Evolutionary conservation across 352 stramenopile genomes (phyloP).

Genomic region (Globisporangium carolinianum): DNA sequence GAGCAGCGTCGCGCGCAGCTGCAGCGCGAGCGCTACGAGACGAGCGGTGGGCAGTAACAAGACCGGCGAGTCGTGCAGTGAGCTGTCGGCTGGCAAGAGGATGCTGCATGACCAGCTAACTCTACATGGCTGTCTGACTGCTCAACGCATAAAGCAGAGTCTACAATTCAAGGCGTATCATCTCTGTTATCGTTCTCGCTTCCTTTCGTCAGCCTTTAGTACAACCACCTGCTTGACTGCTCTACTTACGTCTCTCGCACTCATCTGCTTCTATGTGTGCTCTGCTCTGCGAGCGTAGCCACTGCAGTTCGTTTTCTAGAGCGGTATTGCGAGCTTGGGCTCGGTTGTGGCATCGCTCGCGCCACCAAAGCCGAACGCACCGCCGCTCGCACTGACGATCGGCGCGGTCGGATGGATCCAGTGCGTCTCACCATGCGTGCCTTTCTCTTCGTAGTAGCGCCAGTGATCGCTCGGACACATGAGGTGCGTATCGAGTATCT

Average conservation of each 20-base stretch:
- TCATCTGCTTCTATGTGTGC: too few relatives aligned
- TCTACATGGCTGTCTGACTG: too few relatives aligned
- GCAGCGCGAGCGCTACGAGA: constrained; percentile 41
- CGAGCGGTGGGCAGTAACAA: neutral
- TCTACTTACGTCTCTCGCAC: neutral
- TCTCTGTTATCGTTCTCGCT: too few relatives aligned
- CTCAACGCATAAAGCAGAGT: too few relatives aligned
- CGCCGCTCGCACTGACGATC: constrained; percentile 1
- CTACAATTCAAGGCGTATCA: too few relatives aligned
- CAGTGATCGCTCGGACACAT: constrained; percentile 39
- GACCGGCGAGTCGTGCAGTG: too few relatives aligned
- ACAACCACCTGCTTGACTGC: neutral
- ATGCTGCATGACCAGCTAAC: too few relatives aligned
- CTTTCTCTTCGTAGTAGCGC: constrained; percentile 20
- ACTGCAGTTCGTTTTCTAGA: neutral
- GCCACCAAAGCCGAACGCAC: neutral
- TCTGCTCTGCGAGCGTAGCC: too few relatives aligned
- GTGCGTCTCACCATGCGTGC: constrained; percentile 26
- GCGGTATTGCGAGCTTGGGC: constrained; percentile 13
- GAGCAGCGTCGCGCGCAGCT: constrained; percentile 59
- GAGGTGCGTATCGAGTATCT: constrained; percentile 61
- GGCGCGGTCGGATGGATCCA: constrained; percentile 15
- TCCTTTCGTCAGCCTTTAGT: neutral
- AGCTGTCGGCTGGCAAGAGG: too few relatives aligned
- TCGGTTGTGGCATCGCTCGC: neutral